These are phyloP conservation scores for Nymphaea colorata DNA, from an alignment of 164 flowering plant species.

Conservation along the genomic window DNA sequence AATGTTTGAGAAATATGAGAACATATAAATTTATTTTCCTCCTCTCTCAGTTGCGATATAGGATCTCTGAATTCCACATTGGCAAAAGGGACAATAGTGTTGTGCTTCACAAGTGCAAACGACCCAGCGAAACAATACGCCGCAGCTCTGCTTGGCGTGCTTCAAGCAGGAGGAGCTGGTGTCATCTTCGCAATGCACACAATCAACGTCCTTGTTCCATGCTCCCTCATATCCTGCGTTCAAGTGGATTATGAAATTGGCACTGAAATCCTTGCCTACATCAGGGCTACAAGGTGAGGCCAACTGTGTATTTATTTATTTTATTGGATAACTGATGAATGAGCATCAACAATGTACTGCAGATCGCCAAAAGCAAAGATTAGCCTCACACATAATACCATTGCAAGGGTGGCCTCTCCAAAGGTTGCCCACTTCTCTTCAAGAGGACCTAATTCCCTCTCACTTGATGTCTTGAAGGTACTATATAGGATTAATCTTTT, in stretches of 20 bases:
- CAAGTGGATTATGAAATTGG: slow-evolving; percentile 32
- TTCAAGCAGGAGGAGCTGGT: slow-evolving; percentile 14
- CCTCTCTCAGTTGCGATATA: slow-evolving; percentile 4
- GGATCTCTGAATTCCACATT: slow-evolving; percentile 6
- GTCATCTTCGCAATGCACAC: slow-evolving; percentile 12
- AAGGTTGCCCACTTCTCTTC: too few relatives aligned
- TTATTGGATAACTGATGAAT: too few relatives aligned
- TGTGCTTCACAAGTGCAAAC: slow-evolving; percentile 9
- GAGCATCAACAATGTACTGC: too few relatives aligned
- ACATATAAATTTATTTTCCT: too few relatives aligned
- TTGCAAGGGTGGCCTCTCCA: too few relatives aligned
- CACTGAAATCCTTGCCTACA: slow-evolving; percentile 25
- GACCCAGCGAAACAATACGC: neutral
- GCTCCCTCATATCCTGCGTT: slow-evolving; percentile 8
- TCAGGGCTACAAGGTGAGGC: slow-evolving; percentile 19
- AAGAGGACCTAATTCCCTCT: too few relatives aligned
- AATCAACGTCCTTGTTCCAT: slow-evolving; percentile 1
- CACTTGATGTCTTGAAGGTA: too few relatives aligned
- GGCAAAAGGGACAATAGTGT: slow-evolving; percentile 14
- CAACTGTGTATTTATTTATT: too few relatives aligned
- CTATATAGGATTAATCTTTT: too few relatives aligned
- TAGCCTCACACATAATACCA: too few relatives aligned
- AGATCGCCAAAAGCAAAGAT: too few relatives aligned
- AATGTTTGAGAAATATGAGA: too few relatives aligned
- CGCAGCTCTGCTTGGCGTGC: slow-evolving; percentile 1